Conservation (phyloP, 2,329 filamentous ascomycete species). For the Cryphonectria japonica region DNA sequence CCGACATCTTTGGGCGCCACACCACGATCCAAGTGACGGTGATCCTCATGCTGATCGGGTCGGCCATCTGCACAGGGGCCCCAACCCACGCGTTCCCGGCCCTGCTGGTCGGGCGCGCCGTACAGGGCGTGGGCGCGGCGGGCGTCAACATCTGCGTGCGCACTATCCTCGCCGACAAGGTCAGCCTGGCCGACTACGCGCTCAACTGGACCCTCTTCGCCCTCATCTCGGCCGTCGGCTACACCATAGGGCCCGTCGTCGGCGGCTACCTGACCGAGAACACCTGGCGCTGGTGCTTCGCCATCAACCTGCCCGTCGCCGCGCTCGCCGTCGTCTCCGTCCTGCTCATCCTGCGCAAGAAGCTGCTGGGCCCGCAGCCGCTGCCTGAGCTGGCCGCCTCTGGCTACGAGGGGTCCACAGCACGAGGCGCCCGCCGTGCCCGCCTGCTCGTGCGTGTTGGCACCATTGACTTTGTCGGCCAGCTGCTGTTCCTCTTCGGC, state of each 20-base stretch:
- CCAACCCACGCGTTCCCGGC: conserved; percentile 58
- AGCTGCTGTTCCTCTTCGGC: conserved; percentile 59
- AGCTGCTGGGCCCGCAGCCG: conserved; percentile 58
- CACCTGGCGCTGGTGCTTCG: conserved; percentile 71
- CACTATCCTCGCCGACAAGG: conserved; percentile 67
- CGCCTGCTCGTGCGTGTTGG: conserved; percentile 50
- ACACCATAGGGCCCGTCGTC: conserved; percentile 63
- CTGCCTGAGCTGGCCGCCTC: conserved; percentile 48
- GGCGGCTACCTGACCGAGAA: conserved; percentile 60
- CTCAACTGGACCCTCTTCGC: conserved; percentile 66
- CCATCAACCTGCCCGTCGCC: conserved; percentile 62
- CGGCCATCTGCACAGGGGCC: conserved; percentile 62
- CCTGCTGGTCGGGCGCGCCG: conserved; percentile 63
- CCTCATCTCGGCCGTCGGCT: conserved; percentile 62
- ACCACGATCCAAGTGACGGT: conserved; percentile 60
- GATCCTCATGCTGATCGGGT: conserved; percentile 61
- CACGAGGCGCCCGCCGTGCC: conserved; percentile 28
- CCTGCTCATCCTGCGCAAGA: conserved; percentile 60
- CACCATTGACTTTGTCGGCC: conserved; percentile 61
- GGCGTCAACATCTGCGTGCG: conserved; percentile 64
- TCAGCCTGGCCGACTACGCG: conserved; percentile 63
- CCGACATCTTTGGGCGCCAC: conserved; percentile 68
- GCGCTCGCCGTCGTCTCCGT: conserved; percentile 55
- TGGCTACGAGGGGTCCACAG: conserved; percentile 22
- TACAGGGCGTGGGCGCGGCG: conserved; percentile 66